Evolutionary conservation across 139 green algal genomes (phyloP).

Genomic region (Volvox reticuliferus): DNA sequence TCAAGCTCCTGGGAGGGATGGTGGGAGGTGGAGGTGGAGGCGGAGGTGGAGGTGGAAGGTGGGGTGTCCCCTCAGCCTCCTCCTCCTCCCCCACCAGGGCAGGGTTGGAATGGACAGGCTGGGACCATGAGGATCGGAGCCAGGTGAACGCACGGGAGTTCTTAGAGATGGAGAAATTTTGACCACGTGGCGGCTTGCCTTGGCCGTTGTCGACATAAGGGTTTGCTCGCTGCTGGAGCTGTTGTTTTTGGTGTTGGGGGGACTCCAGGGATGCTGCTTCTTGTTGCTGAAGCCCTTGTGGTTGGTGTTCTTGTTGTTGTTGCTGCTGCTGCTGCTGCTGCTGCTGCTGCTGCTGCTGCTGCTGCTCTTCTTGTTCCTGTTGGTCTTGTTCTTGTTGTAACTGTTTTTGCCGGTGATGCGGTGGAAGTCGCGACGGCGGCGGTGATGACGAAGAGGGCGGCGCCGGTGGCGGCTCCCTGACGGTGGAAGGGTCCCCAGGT

Average conservation of each 20-base stretch:
- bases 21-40: no score
- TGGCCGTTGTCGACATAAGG: not conserved
- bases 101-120: no score
- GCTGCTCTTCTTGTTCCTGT: not conserved
- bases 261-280: no score
- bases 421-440: not conserved
- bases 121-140: no score
- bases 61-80: no score
- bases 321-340: slow-evolving; percentile 7
- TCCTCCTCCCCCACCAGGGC: no score
- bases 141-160: no score
- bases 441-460: not conserved
- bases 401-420: not conserved
- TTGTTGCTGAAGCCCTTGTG: not conserved
- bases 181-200: not conserved
- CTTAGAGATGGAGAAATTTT: not conserved
- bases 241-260: not conserved
- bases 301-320: not conserved
- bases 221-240: not conserved
- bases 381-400: not conserved
- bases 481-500: not conserved
- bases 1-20: not conserved
- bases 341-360: not conserved
- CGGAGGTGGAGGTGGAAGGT: no score
- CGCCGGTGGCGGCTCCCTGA: not conserved